A percentile compares a stretch with the other conserved stretches of the same genome.
Conservation (phyloP, 306 rosid species). For the Rosa chinensis region DNA sequence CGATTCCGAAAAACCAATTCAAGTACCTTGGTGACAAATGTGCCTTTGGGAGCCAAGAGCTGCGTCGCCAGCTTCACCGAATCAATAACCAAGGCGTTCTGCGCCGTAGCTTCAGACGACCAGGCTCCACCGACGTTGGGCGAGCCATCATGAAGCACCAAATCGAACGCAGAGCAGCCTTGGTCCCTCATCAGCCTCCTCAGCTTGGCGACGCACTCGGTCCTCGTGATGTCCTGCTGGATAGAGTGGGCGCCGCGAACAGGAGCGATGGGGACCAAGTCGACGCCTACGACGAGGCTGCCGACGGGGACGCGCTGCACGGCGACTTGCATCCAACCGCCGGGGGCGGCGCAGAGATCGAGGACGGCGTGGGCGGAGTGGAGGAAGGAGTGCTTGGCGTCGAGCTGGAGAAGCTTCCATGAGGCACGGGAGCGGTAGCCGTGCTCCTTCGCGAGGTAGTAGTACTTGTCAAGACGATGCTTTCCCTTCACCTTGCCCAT, state of each 20-base stretch:
- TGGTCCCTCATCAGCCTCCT: conserved; percentile 60
- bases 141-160: conserved; percentile 81
- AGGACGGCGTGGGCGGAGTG: conserved; percentile 78
- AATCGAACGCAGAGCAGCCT: conserved; percentile 55
- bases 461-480: conserved; percentile 91
- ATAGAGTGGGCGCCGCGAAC: conserved; percentile 68
- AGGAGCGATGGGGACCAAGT: conserved; percentile 73
- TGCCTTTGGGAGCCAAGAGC: conserved; percentile 78
- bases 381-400: conserved; percentile 62
- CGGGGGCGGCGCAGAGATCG: conserved; percentile 99
- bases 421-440: conserved; percentile 96
- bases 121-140: conserved; percentile 95
- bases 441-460: conserved; percentile 82
- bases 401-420: conserved; percentile 88
- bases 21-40: conserved; percentile 69
- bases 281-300: conserved; percentile 76
- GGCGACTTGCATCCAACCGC: conserved; percentile 98
- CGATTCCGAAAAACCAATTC: not conserved
- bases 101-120: conserved; percentile 89
- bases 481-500: conserved; percentile 97
- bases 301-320: conserved; percentile 77
- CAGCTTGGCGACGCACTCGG: conserved; percentile 66
- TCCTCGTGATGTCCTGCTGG: conserved; percentile 78
- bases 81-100: conserved; percentile 85
- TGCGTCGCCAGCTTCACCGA: conserved; percentile 81